phyloP scores from a whole-genome alignment of 2,329 filamentous ascomycete genomes.

The Aureobasidium uvarum region DNA sequence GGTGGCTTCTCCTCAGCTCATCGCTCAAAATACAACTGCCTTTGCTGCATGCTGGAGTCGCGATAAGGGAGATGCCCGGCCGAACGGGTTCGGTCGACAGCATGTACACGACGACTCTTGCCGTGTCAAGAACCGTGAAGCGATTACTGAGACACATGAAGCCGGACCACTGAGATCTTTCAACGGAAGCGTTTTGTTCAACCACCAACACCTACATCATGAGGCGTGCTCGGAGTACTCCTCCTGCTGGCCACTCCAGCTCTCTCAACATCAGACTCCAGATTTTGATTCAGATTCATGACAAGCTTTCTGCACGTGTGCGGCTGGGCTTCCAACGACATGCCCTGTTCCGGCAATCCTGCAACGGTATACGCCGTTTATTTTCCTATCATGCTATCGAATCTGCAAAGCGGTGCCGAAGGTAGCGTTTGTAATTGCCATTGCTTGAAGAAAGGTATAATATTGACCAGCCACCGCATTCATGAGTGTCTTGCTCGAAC shows the following conservation, averaged over 20 bases:
- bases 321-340: conserved; percentile 15
- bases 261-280: not conserved
- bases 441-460: conserved; percentile 1
- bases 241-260: not conserved
- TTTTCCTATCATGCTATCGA: conserved; percentile 16
- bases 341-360: conserved; percentile 16
- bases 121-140: not conserved
- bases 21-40: not conserved
- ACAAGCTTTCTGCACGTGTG: conserved; percentile 18
- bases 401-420: conserved; percentile 7
- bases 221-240: not conserved
- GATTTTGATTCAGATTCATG: conserved; percentile 7
- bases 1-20: not conserved
- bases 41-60: not conserved
- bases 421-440: conserved; percentile 15
- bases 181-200: not conserved
- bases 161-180: not conserved
- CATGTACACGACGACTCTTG: not conserved
- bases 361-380: conserved; percentile 19
- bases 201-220: not conserved
- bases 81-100: not conserved
- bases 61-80: not conserved
- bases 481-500: not conserved
- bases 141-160: not conserved
- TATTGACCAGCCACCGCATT: not conserved